These are phyloP conservation scores for Lentinula detonsa DNA, from an alignment of 768 basidiomycete species.

Conservation along the genomic window DNA sequence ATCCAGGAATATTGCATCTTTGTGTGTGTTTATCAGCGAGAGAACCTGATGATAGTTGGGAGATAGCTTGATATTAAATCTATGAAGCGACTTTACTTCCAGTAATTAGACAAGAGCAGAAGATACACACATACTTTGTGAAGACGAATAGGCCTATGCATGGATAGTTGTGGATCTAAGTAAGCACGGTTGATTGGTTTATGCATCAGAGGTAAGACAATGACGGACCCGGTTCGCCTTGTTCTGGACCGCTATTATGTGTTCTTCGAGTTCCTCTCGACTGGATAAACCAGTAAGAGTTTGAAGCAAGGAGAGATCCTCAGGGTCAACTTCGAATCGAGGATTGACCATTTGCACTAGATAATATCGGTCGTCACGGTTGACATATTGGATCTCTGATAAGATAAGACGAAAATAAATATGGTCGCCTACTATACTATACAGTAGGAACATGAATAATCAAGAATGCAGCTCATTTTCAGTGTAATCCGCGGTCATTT, in stretches of 20 bases:
- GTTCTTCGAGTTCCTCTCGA: constrained; percentile 14
- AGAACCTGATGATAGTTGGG: constrained; percentile 17
- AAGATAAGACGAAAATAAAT: not conserved
- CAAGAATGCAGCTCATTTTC: too few relatives aligned
- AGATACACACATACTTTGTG: constrained; percentile 29
- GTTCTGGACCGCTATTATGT: constrained; percentile 12
- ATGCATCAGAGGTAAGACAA: not conserved
- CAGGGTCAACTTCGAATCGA: not conserved
- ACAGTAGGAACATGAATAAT: too few relatives aligned
- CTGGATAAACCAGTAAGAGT: constrained; percentile 14
- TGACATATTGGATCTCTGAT: not conserved
- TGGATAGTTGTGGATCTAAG: not conserved
- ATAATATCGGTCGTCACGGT: too few relatives aligned
- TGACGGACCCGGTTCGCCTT: constrained; percentile 13
- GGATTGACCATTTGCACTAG: not conserved
- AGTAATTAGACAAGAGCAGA: constrained; percentile 12
- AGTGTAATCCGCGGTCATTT: too few relatives aligned
- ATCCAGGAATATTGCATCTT: constrained; percentile 27
- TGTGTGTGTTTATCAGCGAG: constrained; percentile 9
- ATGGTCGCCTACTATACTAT: too few relatives aligned
- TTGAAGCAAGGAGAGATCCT: constrained; percentile 12
- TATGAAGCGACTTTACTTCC: not conserved
- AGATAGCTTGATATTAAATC: constrained; percentile 15
- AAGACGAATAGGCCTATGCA: constrained; percentile 16
- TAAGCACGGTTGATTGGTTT: not conserved